Evolutionary conservation across 257 asterid genomes (phyloP), one percentile per base, ranked within the genome.

Genomic region (Plectranthus barbatus): DNA sequence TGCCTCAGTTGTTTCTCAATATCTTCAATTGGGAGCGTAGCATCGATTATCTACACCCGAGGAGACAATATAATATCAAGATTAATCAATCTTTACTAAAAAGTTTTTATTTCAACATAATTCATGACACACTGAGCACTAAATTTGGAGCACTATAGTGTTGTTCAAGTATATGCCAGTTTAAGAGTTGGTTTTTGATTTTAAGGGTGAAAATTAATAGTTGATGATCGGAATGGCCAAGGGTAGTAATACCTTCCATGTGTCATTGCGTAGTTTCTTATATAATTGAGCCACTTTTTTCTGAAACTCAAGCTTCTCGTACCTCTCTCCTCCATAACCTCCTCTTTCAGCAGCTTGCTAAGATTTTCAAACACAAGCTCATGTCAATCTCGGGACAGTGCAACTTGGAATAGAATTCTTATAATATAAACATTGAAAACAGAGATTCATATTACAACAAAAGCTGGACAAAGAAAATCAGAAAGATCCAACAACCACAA

Each of bases 321-420:
- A 93, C 77, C 97, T 78, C 79, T 93, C 97, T 7, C 81, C 95
- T 33, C 99, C 97, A 68, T 93, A 93, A 41, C 96, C 96, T 66
- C 95, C 99, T 78, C 99, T 80, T 77, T 87, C 94, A 21, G 97
- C 88, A 66, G 99, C 99, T 75, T 84, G 77, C 96, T 90, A 62
- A 39, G 67, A 66, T 74, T 64, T 64, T 41, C 10, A 41, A 49
- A 21, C 41, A 58, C 10, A 34, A 40, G 14, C 41, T 60, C 26
- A 29, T 5, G 12, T 62, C 31, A 72, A 54, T 51, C 37, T 8
- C 6, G 7, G 57, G 8, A 57, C 31, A 51, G 26, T 39, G 60
- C 29, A 62, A 64, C 62, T 52, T 20, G 51, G 52, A 62, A 21
- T 1, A 40, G 40, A 63, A 21, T 57, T 2, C 11, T 56, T 17